Conservation (phyloP, 345 rosid species). For the Mallotus nudiflorus region DNA sequence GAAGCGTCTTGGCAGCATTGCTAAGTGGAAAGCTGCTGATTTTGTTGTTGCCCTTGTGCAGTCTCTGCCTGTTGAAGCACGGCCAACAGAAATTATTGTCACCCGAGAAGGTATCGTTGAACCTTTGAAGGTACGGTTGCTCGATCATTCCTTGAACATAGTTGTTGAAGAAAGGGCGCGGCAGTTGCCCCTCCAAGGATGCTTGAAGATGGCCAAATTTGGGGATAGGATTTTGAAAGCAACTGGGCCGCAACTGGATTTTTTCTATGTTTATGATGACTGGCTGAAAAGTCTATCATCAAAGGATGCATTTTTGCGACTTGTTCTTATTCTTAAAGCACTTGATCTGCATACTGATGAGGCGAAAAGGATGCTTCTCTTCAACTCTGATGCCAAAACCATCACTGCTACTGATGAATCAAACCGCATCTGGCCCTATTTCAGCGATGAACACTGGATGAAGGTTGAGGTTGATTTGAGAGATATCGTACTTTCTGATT, state of each 20-base stretch:
- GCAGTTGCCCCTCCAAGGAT: constrained; percentile 98
- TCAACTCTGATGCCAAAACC: constrained; percentile 95
- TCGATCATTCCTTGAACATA: constrained; percentile 97
- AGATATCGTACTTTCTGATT: constrained; percentile 94
- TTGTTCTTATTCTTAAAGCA: constrained; percentile 94
- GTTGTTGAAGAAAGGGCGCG: constrained; percentile 98
- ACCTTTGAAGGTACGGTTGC: constrained; percentile 93
- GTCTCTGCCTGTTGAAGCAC: constrained; percentile 97
- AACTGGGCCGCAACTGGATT: constrained; percentile 93
- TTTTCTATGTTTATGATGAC: constrained; percentile 95
- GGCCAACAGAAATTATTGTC: constrained; percentile 94
- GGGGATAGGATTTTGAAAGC: constrained; percentile 94
- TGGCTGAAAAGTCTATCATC: constrained; percentile 99
- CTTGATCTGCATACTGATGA: constrained; percentile 98
- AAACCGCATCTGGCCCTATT: constrained; percentile 98
- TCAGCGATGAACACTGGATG: constrained; percentile 98
- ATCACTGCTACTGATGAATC: constrained; percentile 88
- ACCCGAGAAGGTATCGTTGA: constrained; percentile 99
- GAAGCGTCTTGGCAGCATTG: constrained; percentile 99
- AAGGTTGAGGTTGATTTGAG: constrained; percentile 97
- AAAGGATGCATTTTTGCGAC: constrained; percentile 94
- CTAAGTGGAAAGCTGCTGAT: constrained; percentile 99
- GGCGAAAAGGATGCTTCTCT: constrained; percentile 96
- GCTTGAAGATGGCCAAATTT: constrained; percentile 97
- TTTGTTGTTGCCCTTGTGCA: constrained; percentile 99